Evolutionary conservation across 2,329 filamentous ascomycete species (phyloP).

Genomic region (Triangularia verruculosa): DNA sequence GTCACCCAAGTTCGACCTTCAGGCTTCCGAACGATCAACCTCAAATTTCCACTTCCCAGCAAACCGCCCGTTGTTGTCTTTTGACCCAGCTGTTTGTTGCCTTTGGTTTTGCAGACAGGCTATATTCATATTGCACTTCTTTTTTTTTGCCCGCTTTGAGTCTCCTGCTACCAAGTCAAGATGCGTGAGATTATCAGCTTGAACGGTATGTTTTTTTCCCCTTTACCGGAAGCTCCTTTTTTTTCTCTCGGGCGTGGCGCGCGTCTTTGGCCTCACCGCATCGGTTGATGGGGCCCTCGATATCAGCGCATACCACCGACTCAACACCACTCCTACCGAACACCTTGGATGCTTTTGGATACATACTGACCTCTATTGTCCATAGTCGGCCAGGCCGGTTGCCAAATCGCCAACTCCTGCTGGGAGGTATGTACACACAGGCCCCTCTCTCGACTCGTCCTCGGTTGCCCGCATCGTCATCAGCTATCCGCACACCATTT

Average conservation of each 20-base stretch:
- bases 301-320: slow-evolving; percentile 7
- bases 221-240: slow-evolving; percentile 2
- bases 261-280: slow-evolving; percentile 23
- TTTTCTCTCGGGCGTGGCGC: slow-evolving; percentile 1
- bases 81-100: slow-evolving; percentile 20
- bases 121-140: slow-evolving; percentile 19
- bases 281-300: slow-evolving; percentile 13
- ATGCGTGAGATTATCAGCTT: slow-evolving; percentile 32
- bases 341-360: slow-evolving; percentile 1
- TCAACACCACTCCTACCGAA: neutral
- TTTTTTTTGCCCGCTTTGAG: slow-evolving; percentile 17
- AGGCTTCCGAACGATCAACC: slow-evolving; percentile 26
- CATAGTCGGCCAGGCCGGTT: slow-evolving; percentile 97
- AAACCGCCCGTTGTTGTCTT: slow-evolving; percentile 21
- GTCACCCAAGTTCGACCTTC: slow-evolving; percentile 23
- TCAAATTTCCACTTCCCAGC: slow-evolving; percentile 30
- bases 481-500: neutral
- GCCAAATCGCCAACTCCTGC: slow-evolving; percentile 99
- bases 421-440: slow-evolving; percentile 81
- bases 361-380: slow-evolving; percentile 23
- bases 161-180: slow-evolving; percentile 20
- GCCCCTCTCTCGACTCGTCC: slow-evolving; percentile 6
- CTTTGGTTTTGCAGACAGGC: slow-evolving; percentile 13
- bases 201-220: slow-evolving; percentile 28
- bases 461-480: slow-evolving; percentile 4